A percentile compares a stretch with the other conserved stretches of the same genome.
Evolutionary conservation across 208 protist species (phyloP).

Genomic region (Trypanosomatidae sp.): DNA sequence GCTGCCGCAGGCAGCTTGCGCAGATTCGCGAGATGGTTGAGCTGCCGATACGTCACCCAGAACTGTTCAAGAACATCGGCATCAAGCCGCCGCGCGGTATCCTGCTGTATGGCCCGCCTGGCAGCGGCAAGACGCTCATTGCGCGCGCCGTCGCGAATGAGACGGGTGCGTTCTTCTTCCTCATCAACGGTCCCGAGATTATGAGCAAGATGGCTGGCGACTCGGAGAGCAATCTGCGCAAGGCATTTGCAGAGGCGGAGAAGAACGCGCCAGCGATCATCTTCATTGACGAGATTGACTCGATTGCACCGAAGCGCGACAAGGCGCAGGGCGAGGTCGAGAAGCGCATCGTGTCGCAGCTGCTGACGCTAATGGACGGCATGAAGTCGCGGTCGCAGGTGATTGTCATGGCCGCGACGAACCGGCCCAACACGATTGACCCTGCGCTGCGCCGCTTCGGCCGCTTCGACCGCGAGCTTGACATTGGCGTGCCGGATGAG

Average conservation of each 20-base stretch:
- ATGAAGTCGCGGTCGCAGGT: constrained; percentile 97
- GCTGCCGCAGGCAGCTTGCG: constrained; percentile 97
- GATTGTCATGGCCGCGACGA: constrained; percentile 99
- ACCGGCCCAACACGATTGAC: constrained; percentile 99
- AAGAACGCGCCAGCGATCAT: constrained; percentile 99
- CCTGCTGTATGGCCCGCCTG: constrained; percentile 98
- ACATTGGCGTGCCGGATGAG: constrained; percentile 99
- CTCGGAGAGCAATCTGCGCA: constrained; percentile 98
- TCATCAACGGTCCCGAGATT: constrained; percentile 99
- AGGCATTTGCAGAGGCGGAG: constrained; percentile 99
- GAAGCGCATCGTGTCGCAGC: constrained; percentile 99
- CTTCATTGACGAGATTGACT: constrained; percentile 99
- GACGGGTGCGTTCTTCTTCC: constrained; percentile 99
- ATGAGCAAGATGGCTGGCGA: constrained; percentile 99
- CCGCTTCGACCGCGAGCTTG: constrained; percentile 99
- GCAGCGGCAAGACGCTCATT: constrained; percentile 99
- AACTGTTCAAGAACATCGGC: constrained; percentile 98
- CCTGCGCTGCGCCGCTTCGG: constrained; percentile 98
- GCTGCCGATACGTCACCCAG: constrained; percentile 98
- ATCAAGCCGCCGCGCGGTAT: constrained; percentile 96
- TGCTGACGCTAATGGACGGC: constrained; percentile 99
- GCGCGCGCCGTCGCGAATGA: constrained; percentile 99
- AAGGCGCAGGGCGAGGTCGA: constrained; percentile 99
- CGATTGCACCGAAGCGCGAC: constrained; percentile 99
- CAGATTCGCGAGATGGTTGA: constrained; percentile 99